These are phyloP conservation scores for Candida sithepensis DNA, from an alignment of 805 yeast species.

Conservation along the genomic window DNA sequence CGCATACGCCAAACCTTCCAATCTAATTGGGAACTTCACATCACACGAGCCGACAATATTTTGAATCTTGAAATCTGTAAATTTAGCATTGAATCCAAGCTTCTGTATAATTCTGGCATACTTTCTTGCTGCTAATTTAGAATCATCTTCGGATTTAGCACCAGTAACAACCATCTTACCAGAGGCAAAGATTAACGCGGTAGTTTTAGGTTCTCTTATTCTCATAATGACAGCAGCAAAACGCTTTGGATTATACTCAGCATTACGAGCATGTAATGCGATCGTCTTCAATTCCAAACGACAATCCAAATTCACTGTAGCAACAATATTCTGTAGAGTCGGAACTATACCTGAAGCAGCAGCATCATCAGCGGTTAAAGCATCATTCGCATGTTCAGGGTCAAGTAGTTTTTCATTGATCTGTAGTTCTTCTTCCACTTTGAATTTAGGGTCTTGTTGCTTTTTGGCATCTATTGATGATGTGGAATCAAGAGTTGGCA, in stretches of 20 bases:
- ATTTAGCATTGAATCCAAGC: conserved; percentile 95
- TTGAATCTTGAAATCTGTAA: conserved; percentile 96
- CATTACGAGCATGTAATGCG: conserved; percentile 97
- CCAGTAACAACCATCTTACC: conserved; percentile 99
- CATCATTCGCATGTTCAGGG: conserved; percentile 22
- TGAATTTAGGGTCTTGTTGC: conserved; percentile 10
- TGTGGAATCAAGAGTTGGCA: conserved; percentile 33
- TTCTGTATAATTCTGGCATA: conserved; percentile 98
- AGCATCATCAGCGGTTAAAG: conserved; percentile 46
- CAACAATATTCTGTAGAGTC: conserved; percentile 91
- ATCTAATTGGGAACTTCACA: conserved; percentile 94
- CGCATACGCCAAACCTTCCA: conserved; percentile 95
- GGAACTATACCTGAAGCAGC: conserved; percentile 96
- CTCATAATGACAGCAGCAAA: conserved; percentile 99
- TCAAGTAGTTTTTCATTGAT: conserved; percentile 8
- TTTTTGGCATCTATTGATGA: conserved; percentile 16
- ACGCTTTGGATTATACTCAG: conserved; percentile 97
- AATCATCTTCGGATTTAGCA: conserved; percentile 97
- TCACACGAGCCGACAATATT: conserved; percentile 98
- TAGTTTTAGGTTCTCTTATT: conserved; percentile 97
- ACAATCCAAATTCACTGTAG: conserved; percentile 95
- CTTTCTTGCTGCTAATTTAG: conserved; percentile 96
- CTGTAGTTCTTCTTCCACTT: not conserved
- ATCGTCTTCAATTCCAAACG: conserved; percentile 94
- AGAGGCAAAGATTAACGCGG: conserved; percentile 95